Conservation (phyloP, 805 yeast species). For the Saccharomycopsis olivae region DNA sequence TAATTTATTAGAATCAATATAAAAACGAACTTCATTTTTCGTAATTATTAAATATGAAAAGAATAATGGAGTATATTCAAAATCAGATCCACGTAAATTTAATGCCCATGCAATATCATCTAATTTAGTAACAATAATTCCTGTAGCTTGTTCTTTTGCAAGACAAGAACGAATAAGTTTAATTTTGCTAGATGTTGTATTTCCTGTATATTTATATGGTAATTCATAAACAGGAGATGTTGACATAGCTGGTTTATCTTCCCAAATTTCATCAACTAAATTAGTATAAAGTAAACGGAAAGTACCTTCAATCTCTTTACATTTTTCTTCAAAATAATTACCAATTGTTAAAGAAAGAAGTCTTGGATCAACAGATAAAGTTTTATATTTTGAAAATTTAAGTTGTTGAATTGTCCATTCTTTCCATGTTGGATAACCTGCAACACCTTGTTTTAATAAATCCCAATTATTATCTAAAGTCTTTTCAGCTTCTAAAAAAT, state of each 20-base stretch:
- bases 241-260: constrained; percentile 50
- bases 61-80: constrained; percentile 79
- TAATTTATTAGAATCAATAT: constrained; percentile 11
- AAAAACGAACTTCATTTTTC: constrained; percentile 10
- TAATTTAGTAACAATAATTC: constrained; percentile 45
- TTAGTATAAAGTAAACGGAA: constrained; percentile 49
- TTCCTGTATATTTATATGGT: constrained; percentile 54
- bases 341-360: constrained; percentile 40
- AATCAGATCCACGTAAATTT: constrained; percentile 69
- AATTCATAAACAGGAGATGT: constrained; percentile 40
- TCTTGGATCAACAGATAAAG: constrained; percentile 63
- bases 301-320: constrained; percentile 25
- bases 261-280: constrained; percentile 75
- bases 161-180: constrained; percentile 32
- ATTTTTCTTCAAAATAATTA: constrained; percentile 23
- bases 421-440: constrained; percentile 44
- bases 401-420: constrained; percentile 37
- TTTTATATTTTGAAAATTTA: constrained; percentile 19
- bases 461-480: constrained; percentile 54
- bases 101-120: constrained; percentile 91
- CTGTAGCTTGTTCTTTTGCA: constrained; percentile 21
- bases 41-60: constrained; percentile 46
- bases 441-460: constrained; percentile 41
- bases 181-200: constrained; percentile 47
- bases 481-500: constrained; percentile 46